These are phyloP conservation scores for Tremellales sp. DNA, from an alignment of 1,284 basidiomycete genomes.

Conservation along the genomic window DNA sequence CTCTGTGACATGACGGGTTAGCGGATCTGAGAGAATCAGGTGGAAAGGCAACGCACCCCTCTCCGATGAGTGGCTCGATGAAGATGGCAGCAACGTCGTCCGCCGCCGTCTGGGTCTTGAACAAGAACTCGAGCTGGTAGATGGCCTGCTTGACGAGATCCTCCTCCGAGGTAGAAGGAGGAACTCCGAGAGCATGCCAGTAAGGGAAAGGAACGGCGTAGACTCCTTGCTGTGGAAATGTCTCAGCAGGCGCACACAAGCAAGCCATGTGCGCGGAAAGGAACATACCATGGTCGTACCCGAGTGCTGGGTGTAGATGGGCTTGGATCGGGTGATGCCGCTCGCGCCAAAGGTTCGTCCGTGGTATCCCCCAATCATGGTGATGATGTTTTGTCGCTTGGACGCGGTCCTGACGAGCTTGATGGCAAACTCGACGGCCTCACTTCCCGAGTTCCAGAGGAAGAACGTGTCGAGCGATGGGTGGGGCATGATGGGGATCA, in stretches of 20 bases:
- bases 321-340: constrained; percentile 80
- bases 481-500: constrained; percentile 42
- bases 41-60: constrained; percentile 52
- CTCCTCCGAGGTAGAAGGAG: constrained; percentile 60
- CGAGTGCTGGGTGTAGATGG: constrained; percentile 75
- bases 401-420: constrained; percentile 67
- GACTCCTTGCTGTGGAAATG: constrained; percentile 56
- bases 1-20: constrained; percentile 41
- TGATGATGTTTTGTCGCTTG: constrained; percentile 78
- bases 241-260: background rate
- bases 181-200: constrained; percentile 80
- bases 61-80: constrained; percentile 87
- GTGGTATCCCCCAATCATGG: constrained; percentile 85
- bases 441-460: constrained; percentile 78
- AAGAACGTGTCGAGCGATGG: constrained; percentile 66
- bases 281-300: constrained; percentile 67
- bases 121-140: constrained; percentile 76
- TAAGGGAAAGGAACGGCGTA: constrained; percentile 83
- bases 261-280: background rate
- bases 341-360: constrained; percentile 85
- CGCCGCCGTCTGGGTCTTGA: constrained; percentile 79
- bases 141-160: constrained; percentile 67
- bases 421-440: constrained; percentile 44
- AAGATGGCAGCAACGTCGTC: constrained; percentile 86
- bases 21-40: background rate